Conservation (phyloP, 768 basidiomycete species). For the Antrodiella citrinella region DNA sequence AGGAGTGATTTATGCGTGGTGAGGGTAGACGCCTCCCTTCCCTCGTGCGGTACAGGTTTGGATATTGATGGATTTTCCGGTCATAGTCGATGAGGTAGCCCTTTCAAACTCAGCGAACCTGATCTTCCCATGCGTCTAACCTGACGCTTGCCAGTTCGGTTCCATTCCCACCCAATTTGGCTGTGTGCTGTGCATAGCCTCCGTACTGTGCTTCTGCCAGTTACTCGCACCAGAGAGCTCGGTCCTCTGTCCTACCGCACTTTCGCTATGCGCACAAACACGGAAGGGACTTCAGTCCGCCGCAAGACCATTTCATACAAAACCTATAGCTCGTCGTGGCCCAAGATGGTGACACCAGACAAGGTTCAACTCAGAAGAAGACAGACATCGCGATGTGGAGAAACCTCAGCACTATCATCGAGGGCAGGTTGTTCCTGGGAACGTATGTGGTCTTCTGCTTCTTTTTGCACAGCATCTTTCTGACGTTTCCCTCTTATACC, state of each 20-base stretch:
- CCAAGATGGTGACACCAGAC: conserved; percentile 3
- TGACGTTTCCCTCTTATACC: conserved; percentile 13
- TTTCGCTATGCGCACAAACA: conserved; percentile 5
- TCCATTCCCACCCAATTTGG: conserved; percentile 7
- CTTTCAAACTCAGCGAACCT: conserved; percentile 8
- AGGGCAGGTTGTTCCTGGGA: conserved; percentile 60
- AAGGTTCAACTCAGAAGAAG: conserved; percentile 3
- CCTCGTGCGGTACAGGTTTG: conserved; percentile 9
- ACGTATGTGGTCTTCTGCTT: conserved; percentile 43
- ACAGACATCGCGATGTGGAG: conserved; percentile 13
- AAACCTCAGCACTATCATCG: conserved; percentile 51
- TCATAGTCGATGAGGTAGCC: background rate
- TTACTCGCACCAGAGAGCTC: background rate
- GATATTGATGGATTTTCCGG: conserved; percentile 4
- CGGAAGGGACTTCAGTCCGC: conserved; percentile 9
- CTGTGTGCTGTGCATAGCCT: conserved; percentile 10
- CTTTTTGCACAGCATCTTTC: conserved; percentile 1
- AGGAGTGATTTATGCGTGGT: background rate
- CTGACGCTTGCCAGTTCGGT: conserved; percentile 1
- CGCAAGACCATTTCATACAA: conserved; percentile 5
- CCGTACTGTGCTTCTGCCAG: conserved; percentile 11
- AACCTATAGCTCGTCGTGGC: conserved; percentile 4
- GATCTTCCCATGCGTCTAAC: conserved; percentile 3
- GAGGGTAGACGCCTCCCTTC: background rate
- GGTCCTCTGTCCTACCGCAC: conserved; percentile 3